Evolutionary conservation across 2,329 filamentous ascomycete species (phyloP).

Genomic region (Decorospora gaudefroyi): DNA sequence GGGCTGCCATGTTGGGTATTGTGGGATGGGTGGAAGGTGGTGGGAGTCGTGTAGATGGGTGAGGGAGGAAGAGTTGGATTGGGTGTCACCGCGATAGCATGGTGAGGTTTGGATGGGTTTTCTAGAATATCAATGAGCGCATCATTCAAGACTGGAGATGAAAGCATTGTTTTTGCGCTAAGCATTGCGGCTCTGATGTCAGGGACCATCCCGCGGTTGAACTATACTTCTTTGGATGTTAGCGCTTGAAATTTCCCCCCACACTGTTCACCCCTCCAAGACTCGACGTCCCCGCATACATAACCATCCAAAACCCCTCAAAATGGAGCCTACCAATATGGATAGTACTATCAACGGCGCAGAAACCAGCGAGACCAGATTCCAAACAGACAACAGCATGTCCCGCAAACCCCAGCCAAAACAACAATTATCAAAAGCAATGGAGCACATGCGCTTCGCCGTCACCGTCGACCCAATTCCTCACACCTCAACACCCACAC

Average conservation of each 20-base stretch:
- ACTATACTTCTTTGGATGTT: slow-evolving; percentile 8
- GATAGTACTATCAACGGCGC: slow-evolving; percentile 11
- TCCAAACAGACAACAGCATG: slow-evolving; percentile 40
- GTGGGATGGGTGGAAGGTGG: slow-evolving; percentile 3
- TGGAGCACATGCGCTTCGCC: slow-evolving; percentile 58
- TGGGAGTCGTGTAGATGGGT: background rate
- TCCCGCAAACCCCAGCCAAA: slow-evolving; percentile 41
- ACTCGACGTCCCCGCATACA: slow-evolving; percentile 7
- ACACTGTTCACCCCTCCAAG: slow-evolving; percentile 15
- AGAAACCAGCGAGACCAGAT: slow-evolving; percentile 23
- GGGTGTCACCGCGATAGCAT: slow-evolving; percentile 27
- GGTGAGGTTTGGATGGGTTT: slow-evolving; percentile 1
- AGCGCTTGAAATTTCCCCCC: slow-evolving; percentile 22
- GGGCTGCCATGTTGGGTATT: slow-evolving; percentile 46
- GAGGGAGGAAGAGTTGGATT: background rate
- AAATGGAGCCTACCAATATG: slow-evolving; percentile 27
- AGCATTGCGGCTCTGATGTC: slow-evolving; percentile 31
- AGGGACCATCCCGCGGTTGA: slow-evolving; percentile 24
- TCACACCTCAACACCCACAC: slow-evolving; percentile 21
- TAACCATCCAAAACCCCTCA: slow-evolving; percentile 4
- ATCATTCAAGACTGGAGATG: slow-evolving; percentile 14
- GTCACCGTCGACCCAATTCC: slow-evolving; percentile 51
- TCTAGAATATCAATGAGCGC: slow-evolving; percentile 3
- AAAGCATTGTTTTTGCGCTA: slow-evolving; percentile 19
- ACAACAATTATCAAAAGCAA: slow-evolving; percentile 56